Conservation (phyloP, 176 grass and related monocot species). For the Otatea glauca region DNA sequence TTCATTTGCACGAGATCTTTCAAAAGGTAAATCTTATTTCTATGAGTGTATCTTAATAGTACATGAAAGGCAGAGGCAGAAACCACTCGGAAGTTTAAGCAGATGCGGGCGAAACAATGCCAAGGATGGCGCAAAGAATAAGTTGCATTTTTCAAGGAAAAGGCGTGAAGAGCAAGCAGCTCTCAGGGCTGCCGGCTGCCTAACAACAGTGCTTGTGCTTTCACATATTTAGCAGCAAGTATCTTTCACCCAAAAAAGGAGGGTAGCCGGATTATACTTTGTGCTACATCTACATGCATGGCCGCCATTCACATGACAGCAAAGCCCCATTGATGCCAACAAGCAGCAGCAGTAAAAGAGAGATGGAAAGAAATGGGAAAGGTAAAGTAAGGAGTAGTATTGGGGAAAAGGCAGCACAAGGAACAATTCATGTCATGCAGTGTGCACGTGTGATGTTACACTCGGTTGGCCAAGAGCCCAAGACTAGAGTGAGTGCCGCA, state of each 20-base stretch:
- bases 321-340: no score
- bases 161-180: not conserved
- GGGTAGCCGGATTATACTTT: not conserved
- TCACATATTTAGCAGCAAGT: not conserved
- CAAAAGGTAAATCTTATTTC: no score
- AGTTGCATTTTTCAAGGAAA: not conserved
- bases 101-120: no score
- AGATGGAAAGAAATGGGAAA: no score
- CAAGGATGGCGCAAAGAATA: no score
- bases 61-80: no score
- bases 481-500: no score
- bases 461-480: no score
- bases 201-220: not conserved
- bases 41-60: no score
- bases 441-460: not conserved
- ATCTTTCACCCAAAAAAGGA: not conserved
- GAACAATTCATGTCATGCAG: slow-evolving; percentile 28
- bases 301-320: not conserved
- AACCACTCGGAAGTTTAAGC: no score
- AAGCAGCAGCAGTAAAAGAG: not conserved
- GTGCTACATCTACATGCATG: not conserved
- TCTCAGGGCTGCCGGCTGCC: not conserved
- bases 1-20: not conserved
- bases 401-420: not conserved
- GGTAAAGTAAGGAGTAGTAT: not conserved